Percentiles rank a stretch among this genome's conserved stretches.
phyloP scores from a whole-genome alignment of 140 eudicot species.

The Cichorium intybus region DNA sequence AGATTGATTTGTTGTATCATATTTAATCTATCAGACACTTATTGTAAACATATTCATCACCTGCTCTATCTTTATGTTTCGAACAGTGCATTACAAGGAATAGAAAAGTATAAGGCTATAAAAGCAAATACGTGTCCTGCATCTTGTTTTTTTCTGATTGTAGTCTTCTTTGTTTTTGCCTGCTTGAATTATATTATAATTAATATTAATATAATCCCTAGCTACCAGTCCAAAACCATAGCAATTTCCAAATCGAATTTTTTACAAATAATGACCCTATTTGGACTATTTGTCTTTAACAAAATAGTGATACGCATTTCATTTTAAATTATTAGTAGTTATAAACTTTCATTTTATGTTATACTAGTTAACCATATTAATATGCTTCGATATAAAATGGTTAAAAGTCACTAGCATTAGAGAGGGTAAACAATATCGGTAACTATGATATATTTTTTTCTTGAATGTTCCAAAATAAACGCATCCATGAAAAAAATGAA shows the following conservation, averaged over 20 bases:
- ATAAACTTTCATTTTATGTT: too few relatives aligned
- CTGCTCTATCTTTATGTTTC: neutral
- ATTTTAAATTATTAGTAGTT: too few relatives aligned
- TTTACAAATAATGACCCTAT: neutral
- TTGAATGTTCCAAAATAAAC: too few relatives aligned
- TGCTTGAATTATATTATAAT: slow-evolving; percentile 2
- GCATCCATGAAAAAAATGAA: too few relatives aligned
- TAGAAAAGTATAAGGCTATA: neutral
- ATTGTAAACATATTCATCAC: neutral
- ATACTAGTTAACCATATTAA: too few relatives aligned
- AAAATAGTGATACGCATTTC: neutral
- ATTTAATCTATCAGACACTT: neutral
- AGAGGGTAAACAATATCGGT: too few relatives aligned
- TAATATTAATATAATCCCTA: neutral
- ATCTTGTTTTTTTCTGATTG: slow-evolving; percentile 11
- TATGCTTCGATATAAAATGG: too few relatives aligned
- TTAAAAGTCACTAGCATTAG: too few relatives aligned
- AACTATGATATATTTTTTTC: too few relatives aligned
- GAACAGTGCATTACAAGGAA: neutral
- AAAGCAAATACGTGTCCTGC: neutral
- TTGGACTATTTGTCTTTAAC: too few relatives aligned
- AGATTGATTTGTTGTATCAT: neutral
- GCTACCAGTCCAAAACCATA: neutral
- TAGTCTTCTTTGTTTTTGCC: slow-evolving; percentile 17
- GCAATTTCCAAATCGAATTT: too few relatives aligned